Conservation (phyloP, 768 basidiomycete genomes). For the Pleurotus tuoliensis region DNA sequence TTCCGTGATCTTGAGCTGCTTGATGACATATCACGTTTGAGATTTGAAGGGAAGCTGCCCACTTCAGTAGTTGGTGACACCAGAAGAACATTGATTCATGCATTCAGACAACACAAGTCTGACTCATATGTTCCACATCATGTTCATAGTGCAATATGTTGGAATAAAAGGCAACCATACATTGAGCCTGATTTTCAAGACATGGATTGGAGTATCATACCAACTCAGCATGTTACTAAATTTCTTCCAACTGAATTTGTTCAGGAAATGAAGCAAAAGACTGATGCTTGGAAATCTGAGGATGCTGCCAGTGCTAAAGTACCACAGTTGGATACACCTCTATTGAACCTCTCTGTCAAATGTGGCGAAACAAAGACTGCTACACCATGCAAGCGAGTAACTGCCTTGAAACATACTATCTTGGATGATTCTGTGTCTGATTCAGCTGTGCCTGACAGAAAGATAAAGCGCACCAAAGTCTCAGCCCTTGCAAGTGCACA, state of each 20-base stretch:
- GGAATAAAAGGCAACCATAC: slow-evolving; percentile 15
- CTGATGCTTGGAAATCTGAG: too few relatives aligned
- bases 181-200: neutral
- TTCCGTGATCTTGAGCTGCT: too few relatives aligned
- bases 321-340: too few relatives aligned
- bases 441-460: too few relatives aligned
- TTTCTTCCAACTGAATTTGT: neutral
- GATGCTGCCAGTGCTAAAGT: too few relatives aligned
- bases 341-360: too few relatives aligned
- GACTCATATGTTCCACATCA: slow-evolving; percentile 15
- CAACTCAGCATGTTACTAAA: neutral
- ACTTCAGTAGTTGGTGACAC: too few relatives aligned
- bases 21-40: too few relatives aligned
- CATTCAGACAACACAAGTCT: neutral
- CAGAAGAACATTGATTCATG: too few relatives aligned
- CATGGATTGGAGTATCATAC: neutral
- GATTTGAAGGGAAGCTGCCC: too few relatives aligned
- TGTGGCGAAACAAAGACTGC: neutral
- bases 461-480: too few relatives aligned
- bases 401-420: neutral
- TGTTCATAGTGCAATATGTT: slow-evolving; percentile 13
- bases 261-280: neutral
- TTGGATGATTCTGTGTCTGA: neutral
- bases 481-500: too few relatives aligned
- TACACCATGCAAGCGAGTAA: neutral